These are phyloP conservation scores for Plenodomus biglobosus DNA, from an alignment of 2,329 filamentous ascomycete species.

Conservation along the genomic window DNA sequence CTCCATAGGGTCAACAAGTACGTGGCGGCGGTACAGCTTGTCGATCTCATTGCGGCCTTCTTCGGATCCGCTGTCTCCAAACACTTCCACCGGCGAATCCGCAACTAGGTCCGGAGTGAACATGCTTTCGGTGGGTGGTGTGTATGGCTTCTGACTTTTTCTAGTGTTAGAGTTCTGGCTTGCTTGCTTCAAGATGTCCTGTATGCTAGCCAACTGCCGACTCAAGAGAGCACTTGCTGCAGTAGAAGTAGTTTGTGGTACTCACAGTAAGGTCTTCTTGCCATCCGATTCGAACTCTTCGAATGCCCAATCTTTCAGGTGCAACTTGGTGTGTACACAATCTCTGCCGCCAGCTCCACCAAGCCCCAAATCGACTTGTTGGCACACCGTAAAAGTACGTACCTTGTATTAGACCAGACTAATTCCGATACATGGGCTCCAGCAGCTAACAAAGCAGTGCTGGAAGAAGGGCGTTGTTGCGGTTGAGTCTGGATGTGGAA, in stretches of 20 bases:
- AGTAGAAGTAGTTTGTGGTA: background rate
- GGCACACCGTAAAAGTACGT: no score
- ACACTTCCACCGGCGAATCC: background rate
- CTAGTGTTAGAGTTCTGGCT: background rate
- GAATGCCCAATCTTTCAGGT: no score
- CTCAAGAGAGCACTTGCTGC: conserved; percentile 8
- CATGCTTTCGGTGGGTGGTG: background rate
- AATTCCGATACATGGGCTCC: no score
- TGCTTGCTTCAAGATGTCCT: conserved; percentile 15
- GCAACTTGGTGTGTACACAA: no score
- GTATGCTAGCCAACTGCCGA: conserved; percentile 22
- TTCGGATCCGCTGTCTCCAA: background rate
- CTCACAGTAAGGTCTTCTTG: conserved; percentile 1
- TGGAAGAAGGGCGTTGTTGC: no score
- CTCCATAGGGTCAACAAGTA: background rate
- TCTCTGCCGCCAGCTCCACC: no score
- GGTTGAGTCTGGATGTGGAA: no score
- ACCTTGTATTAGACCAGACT: no score
- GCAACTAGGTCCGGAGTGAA: background rate
- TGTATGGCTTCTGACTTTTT: background rate
- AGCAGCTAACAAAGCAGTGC: no score
- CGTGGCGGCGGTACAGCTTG: background rate
- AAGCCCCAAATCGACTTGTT: no score
- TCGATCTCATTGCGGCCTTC: background rate
- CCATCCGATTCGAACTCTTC: no score